A percentile compares a stretch with the other conserved stretches of the same genome.
phyloP scores from a whole-genome alignment of 352 stramenopile genomes.

The Pythium dissotocum region DNA sequence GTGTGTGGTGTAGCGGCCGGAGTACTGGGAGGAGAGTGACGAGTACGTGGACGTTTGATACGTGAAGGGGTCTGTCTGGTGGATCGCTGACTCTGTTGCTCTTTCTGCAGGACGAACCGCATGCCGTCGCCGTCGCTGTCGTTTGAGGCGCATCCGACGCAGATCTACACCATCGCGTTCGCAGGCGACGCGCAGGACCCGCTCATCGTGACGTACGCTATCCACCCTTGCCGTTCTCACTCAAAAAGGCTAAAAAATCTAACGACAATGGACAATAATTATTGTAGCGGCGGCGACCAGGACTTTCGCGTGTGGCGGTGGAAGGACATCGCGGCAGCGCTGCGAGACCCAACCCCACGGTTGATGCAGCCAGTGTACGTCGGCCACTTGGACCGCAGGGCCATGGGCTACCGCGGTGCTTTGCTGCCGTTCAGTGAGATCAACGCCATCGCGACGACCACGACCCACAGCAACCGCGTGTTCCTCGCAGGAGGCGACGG shows the following conservation, averaged over 20 bases:
- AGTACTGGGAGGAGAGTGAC: slow-evolving; percentile 26
- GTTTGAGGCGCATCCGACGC: slow-evolving; percentile 68
- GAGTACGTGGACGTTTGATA: slow-evolving; percentile 6
- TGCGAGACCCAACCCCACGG: slow-evolving; percentile 29
- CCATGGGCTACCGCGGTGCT: slow-evolving; percentile 59
- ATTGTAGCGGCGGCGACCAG: slow-evolving; percentile 63
- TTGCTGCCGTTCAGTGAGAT: slow-evolving; percentile 63
- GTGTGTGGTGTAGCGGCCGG: slow-evolving; percentile 20
- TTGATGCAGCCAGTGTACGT: slow-evolving; percentile 46
- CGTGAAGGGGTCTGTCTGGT: background rate
- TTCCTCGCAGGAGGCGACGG: slow-evolving; percentile 70
- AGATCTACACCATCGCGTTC: slow-evolving; percentile 78
- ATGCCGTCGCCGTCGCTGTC: slow-evolving; percentile 52
- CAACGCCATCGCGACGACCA: slow-evolving; percentile 56
- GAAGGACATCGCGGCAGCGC: slow-evolving; percentile 55
- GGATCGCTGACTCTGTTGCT: background rate
- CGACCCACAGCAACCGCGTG: slow-evolving; percentile 27
- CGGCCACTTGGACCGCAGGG: slow-evolving; percentile 50
- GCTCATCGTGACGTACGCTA: slow-evolving; percentile 58
- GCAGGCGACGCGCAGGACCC: slow-evolving; percentile 51
- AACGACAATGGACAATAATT: background rate
- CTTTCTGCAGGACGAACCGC: slow-evolving; percentile 31
- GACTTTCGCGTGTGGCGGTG: slow-evolving; percentile 80
- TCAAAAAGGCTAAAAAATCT: background rate
- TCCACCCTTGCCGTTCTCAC: background rate